phyloP scores from a whole-genome alignment of 2,329 filamentous ascomycete species.

The Clonostachys rhizophaga region DNA sequence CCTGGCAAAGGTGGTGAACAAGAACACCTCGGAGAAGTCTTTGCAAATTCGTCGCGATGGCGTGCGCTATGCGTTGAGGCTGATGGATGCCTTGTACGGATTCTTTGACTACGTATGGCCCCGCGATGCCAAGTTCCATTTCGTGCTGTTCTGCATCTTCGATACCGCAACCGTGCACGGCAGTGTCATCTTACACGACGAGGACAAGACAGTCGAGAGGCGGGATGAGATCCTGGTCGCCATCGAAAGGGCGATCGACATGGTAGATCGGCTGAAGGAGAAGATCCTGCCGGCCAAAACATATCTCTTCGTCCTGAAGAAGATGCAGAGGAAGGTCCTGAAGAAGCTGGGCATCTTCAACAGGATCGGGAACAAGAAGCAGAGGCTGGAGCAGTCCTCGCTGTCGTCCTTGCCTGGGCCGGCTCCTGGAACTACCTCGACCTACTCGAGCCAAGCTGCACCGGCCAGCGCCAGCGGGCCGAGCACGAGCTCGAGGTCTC shows the following conservation, averaged over 20 bases:
- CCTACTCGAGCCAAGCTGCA: not conserved
- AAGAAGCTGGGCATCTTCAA: not conserved
- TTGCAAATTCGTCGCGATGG: conserved; percentile 31
- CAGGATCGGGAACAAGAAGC: not conserved
- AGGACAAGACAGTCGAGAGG: conserved; percentile 28
- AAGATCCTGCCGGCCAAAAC: not conserved
- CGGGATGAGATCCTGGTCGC: conserved; percentile 31
- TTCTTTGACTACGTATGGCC: conserved; percentile 39
- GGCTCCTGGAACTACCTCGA: too few relatives aligned
- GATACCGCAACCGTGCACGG: conserved; percentile 45
- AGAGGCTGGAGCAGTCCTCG: too few relatives aligned
- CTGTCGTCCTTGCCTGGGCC: too few relatives aligned
- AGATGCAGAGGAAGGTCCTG: not conserved
- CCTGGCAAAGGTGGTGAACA: conserved; percentile 28
- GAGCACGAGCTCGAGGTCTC: not conserved
- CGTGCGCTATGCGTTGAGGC: conserved; percentile 34
- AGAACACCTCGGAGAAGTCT: conserved; percentile 19
- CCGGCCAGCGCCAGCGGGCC: not conserved
- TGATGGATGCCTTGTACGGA: conserved; percentile 30
- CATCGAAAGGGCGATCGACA: conserved; percentile 26
- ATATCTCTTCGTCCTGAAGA: not conserved
- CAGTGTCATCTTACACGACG: conserved; percentile 45
- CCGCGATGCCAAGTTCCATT: conserved; percentile 40
- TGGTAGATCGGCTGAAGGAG: conserved; percentile 21
- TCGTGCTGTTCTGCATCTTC: conserved; percentile 44